phyloP scores from a whole-genome alignment of 345 rosid genomes.

The Syzygium aromaticum region DNA sequence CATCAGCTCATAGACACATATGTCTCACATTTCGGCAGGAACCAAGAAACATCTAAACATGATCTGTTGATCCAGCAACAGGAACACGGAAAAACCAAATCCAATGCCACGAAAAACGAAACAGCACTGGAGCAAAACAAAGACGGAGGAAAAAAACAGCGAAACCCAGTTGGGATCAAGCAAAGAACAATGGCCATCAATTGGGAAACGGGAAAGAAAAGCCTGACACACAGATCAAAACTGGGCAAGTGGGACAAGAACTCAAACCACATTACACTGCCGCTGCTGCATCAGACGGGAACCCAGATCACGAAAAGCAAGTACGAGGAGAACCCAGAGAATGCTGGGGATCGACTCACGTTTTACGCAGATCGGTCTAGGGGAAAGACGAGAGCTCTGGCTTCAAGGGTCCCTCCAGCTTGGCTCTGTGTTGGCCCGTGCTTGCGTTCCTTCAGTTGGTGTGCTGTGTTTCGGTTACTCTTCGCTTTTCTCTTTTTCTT shows the following conservation, averaged over 20 bases:
- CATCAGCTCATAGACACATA: not conserved
- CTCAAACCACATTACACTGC: not conserved
- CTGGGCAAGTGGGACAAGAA: not conserved
- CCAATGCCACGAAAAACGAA: not conserved
- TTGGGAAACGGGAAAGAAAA: not conserved
- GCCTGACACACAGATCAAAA: not conserved
- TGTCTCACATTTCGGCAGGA: not conserved
- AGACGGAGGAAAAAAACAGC: not conserved
- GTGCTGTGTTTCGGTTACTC: conserved; percentile 1
- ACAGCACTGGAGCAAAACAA: not conserved
- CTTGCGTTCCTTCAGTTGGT: not conserved
- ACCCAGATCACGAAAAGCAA: not conserved
- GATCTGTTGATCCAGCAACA: not conserved
- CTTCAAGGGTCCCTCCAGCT: not conserved
- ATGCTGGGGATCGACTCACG: not conserved
- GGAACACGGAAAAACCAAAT: not conserved
- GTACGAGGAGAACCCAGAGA: not conserved
- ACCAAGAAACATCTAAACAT: not conserved
- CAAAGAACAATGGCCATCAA: not conserved
- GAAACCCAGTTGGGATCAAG: not conserved
- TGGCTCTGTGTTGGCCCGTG: not conserved
- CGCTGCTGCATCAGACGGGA: not conserved
- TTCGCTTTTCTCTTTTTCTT: not conserved
- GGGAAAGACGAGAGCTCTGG: not conserved
- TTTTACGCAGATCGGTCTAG: not conserved